Evolutionary conservation across 495 filamentous ascomycete genomes (phyloP), one percentile per base, ranked within the genome.

Genomic region (Pyronema domesticum): DNA sequence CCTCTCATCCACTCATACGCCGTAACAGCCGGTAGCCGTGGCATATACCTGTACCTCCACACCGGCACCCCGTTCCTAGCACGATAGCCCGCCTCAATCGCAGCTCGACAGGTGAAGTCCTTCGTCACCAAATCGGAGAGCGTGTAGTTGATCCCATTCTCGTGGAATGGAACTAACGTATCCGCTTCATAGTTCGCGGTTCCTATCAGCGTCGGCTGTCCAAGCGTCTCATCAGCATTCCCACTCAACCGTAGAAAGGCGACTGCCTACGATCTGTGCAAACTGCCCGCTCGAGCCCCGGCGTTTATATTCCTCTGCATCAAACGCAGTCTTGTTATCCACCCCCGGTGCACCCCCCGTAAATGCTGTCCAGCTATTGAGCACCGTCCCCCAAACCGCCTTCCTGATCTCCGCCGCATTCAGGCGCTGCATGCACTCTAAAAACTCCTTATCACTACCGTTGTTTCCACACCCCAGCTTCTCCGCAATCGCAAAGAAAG

Each of bases 201-300:
- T 10, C 53, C 53, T 7, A 55, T 49, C 6, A 55, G 19, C 7
- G 44, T 55, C n/a, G 53, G 53, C 53, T 54, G 35, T 34, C 51
- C n/a, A 17, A n/a, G 43, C 18, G 7, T 46, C 11, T 10, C 17
- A 4, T 45, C 34, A 54, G 35, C 3, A 44, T 54, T 11, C 33
- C 6, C 35, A 34, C n/a, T 18, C 35, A n/a, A 6, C 33, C 13
- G 35, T n/a, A 0, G 14, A 13, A 10, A 37, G 13, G n/a, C n/a
- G n/a, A n/a, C n/a, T 19, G 33, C 51, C 45, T 23, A 54, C 51
- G 19, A 54, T 11, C 51, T 54, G 6, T 43, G 51, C 51, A 54
- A 54, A 54, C 39, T 43, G 13, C 35, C 51, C 51, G 3, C 14
- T 17, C 2, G 19, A n/a, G 13, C 15, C 37, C 35, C 36, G 9